Base-by-base conservation (phyloP, 345 rosid genomes). In the Corchorus olitorius region DNA sequence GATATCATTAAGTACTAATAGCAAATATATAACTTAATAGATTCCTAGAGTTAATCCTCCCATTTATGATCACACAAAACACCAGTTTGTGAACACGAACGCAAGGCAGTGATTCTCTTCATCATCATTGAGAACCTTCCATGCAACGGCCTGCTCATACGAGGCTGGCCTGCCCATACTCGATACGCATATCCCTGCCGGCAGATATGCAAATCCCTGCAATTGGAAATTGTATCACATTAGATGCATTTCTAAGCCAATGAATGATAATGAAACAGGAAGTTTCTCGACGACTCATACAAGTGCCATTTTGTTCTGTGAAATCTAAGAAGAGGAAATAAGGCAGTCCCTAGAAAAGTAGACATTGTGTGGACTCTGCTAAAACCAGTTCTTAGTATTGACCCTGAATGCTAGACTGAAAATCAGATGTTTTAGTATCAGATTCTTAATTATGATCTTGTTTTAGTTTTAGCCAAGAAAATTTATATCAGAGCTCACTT, bases 111-210 rank as follows among this genome's bases (percentile, higher is more conserved):
- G 94, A 80, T 87, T 86, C 34, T 88, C 77, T 14, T 88, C 91
- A 2, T 93, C 93, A 0, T 91, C 99, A 12, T 90, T 87, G 19
- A 93, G 74, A 56, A 95, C 98, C 83, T 95, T 95, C 98, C 96
- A 93, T 56, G 93, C 97, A 9, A 89, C 83, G 15, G 92, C 97
- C 55, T 90, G 89, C 77, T 93, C 96, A 48, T 93, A 95, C 4
- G 99, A 88, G 50, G 88, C 88, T 11, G 93, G 84, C 78, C 98
- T 89, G 33, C 96, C 94, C 98, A 95, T 93, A 84, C 99, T 90
- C 3, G 99, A 95, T 10, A 83, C 64, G 55, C 99, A 93, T 41
- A 93, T 87, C 33, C 99, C 99, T 2, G 86, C 89, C 2, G 90
- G 93, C 27, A 95, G 89, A 71, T 90, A 88, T 12, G 89, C 84